Percentiles rank a stretch among this genome's conserved stretches.
phyloP scores from a whole-genome alignment of 164 flowering plant genomes.

The Sedum album region DNA sequence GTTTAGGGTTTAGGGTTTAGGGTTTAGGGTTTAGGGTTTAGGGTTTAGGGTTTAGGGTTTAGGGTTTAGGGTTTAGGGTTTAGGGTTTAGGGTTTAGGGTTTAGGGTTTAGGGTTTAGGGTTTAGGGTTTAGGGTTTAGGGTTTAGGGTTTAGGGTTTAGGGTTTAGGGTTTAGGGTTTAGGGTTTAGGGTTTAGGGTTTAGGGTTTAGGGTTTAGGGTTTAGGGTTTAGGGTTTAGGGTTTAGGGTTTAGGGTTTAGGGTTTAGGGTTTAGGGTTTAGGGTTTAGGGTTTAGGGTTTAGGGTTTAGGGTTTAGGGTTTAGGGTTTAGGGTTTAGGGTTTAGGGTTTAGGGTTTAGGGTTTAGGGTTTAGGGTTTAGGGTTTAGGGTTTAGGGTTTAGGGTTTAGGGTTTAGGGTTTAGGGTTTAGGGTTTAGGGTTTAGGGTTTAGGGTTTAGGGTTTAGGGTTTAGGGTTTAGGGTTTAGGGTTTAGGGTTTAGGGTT shows the following conservation, averaged over 20 bases:
- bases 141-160: neutral
- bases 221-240: too few relatives aligned
- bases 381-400: too few relatives aligned
- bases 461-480: constrained; percentile 7
- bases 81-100: neutral
- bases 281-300: too few relatives aligned
- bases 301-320: too few relatives aligned
- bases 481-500: constrained; percentile 7
- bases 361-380: too few relatives aligned
- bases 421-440: neutral
- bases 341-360: too few relatives aligned
- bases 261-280: too few relatives aligned
- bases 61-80: neutral
- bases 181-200: constrained; percentile 8
- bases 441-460: constrained; percentile 7
- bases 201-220: neutral
- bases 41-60: constrained; percentile 1
- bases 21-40: too few relatives aligned
- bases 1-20: neutral
- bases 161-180: constrained; percentile 4
- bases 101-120: neutral
- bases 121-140: neutral
- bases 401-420: too few relatives aligned
- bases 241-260: too few relatives aligned
- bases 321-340: too few relatives aligned